Evolutionary conservation across 371 early-diverging fungal species (phyloP).

Genomic region (Apophysomyces sp.): DNA sequence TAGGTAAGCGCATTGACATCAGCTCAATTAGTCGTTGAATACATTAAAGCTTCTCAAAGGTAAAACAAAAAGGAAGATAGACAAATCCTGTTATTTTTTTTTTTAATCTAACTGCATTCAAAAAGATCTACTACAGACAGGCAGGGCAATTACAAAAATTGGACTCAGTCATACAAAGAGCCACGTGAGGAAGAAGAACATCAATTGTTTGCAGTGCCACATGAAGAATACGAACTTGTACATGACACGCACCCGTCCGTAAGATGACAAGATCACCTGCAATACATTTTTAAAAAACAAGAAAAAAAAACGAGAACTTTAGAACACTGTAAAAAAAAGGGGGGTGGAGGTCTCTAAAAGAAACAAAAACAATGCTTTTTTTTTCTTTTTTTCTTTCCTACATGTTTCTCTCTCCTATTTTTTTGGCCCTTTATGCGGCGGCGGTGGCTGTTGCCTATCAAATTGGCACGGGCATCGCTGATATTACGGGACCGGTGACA

Average conservation of each 20-base stretch:
- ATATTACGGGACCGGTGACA: slow-evolving; percentile 46
- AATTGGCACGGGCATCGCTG: slow-evolving; percentile 41
- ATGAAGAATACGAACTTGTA: not conserved
- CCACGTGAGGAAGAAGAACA: slow-evolving; percentile 1
- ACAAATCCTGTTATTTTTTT: not conserved
- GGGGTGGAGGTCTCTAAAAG: not conserved
- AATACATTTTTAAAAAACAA: not conserved
- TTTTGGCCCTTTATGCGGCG: not conserved
- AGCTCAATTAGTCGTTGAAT: slow-evolving; percentile 5
- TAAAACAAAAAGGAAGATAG: not conserved
- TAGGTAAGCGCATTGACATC: slow-evolving; percentile 5
- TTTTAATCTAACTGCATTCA: not conserved
- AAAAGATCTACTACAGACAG: not conserved
- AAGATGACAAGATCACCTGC: not conserved
- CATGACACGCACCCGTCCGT: not conserved
- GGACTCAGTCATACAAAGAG: not conserved
- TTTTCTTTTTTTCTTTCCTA: not conserved
- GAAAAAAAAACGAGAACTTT: not conserved
- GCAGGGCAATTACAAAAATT: not conserved
- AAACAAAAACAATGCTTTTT: not conserved
- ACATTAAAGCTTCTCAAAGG: not conserved
- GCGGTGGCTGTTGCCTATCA: not conserved
- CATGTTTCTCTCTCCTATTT: slow-evolving; percentile 1
- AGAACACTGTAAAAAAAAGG: not conserved
- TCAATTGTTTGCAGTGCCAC: not conserved